Evolutionary conservation across 2,329 filamentous ascomycete genomes (phyloP).

Genomic region (Metarhizium sp.): DNA sequence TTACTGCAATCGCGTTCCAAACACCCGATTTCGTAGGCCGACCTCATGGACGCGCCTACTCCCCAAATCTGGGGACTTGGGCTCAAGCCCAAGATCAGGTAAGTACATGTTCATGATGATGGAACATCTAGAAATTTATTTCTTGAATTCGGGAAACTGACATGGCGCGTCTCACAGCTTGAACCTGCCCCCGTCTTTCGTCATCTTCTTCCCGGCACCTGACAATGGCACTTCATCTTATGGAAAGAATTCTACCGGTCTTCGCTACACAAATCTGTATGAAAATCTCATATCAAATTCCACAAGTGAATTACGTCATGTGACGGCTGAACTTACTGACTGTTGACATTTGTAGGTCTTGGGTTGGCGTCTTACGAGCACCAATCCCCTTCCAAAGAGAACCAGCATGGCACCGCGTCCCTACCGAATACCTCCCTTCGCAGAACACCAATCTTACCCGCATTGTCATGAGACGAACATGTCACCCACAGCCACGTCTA

Average conservation of each 20-base stretch:
- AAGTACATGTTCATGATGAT: slow-evolving; percentile 2
- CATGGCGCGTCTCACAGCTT: slow-evolving; percentile 11
- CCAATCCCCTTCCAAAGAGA: slow-evolving; percentile 12
- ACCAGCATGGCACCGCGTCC: slow-evolving; percentile 23
- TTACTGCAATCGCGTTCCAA: slow-evolving; percentile 4
- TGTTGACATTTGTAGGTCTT: slow-evolving; percentile 10
- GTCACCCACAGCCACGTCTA: slow-evolving; percentile 3
- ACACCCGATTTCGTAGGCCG: neutral
- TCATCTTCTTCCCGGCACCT: slow-evolving; percentile 16
- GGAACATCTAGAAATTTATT: neutral
- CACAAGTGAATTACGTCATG: neutral
- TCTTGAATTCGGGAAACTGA: slow-evolving; percentile 9
- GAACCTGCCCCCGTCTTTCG: slow-evolving; percentile 14
- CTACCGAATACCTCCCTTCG: slow-evolving; percentile 14
- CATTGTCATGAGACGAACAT: slow-evolving; percentile 24
- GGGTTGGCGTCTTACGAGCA: slow-evolving; percentile 12
- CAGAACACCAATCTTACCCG: slow-evolving; percentile 8
- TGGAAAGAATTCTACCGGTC: neutral
- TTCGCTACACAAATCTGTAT: neutral
- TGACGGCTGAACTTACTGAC: neutral
- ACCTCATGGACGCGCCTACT: slow-evolving; percentile 10
- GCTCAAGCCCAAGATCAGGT: slow-evolving; percentile 7
- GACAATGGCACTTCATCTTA: slow-evolving; percentile 1
- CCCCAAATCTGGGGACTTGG: slow-evolving; percentile 10
- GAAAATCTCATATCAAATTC: neutral